Evolutionary conservation across 352 stramenopile genomes (phyloP).

Genomic region (Globisporangium barbulae): DNA sequence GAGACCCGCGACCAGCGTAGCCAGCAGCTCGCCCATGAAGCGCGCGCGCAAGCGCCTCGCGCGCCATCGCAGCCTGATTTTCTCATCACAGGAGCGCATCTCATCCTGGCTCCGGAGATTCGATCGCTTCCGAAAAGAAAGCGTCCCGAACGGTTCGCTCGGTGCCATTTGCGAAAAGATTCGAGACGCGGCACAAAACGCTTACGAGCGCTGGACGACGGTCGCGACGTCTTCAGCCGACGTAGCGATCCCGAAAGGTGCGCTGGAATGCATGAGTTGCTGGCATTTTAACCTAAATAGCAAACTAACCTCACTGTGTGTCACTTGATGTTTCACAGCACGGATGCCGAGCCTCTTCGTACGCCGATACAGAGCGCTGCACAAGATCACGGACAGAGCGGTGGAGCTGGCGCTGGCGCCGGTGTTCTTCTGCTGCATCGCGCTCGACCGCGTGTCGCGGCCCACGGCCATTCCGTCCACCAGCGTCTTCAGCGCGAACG

Average conservation of each 20-base stretch:
- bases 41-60: conserved; percentile 2
- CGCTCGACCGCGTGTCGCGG: conserved; percentile 24
- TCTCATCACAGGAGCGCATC: conserved; percentile 1
- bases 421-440: conserved; percentile 44
- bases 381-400: conserved; percentile 22
- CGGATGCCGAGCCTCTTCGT: neutral
- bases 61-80: neutral
- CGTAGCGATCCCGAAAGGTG: neutral
- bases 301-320: neutral
- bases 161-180: conserved; percentile 5
- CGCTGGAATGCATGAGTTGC: neutral
- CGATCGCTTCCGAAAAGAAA: conserved; percentile 8
- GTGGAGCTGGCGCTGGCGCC: conserved; percentile 34
- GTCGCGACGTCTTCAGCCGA: neutral
- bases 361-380: conserved; percentile 3
- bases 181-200: neutral
- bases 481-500: conserved; percentile 34
- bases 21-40: conserved; percentile 1
- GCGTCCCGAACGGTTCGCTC: neutral
- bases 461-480: conserved; percentile 22
- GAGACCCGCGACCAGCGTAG: neutral
- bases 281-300: neutral
- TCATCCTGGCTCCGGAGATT: conserved; percentile 7
- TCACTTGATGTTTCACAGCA: neutral
- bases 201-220: conserved; percentile 2